These are phyloP conservation scores for Ophiostoma fasciatum DNA, from an alignment of 2,329 filamentous ascomycete species.

Conservation along the genomic window DNA sequence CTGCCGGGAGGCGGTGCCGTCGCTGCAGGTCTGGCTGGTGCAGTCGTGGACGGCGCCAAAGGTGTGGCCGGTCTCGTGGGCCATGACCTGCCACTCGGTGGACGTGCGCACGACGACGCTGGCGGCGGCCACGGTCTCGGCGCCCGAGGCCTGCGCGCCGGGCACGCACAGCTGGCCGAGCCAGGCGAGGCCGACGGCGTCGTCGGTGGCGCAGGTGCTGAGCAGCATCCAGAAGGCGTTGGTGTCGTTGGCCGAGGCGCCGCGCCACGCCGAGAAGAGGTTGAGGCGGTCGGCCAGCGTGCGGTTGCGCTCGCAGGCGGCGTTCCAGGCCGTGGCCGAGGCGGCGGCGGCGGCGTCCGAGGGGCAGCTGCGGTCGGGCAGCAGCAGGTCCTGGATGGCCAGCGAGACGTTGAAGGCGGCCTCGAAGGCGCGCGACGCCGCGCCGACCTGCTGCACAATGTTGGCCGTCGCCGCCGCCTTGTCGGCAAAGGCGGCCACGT, in stretches of 20 bases:
- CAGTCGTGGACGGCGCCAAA: conserved; percentile 97
- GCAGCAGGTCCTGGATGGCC: conserved; percentile 71
- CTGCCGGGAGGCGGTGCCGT: conserved; percentile 36
- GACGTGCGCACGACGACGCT: conserved; percentile 79
- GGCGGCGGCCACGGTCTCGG: conserved; percentile 66
- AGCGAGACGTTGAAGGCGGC: conserved; percentile 88
- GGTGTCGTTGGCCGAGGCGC: conserved; percentile 49
- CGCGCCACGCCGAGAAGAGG: conserved; percentile 80
- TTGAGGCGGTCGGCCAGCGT: conserved; percentile 68
- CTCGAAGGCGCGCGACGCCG: conserved; percentile 78
- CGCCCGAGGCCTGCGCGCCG: conserved; percentile 39
- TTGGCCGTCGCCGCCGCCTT: conserved; percentile 52
- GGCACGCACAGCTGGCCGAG: conserved; percentile 68
- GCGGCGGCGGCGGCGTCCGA: conserved; percentile 42
- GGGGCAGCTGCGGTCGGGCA: conserved; percentile 63
- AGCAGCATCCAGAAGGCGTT: conserved; percentile 93
- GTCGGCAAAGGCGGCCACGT: conserved; percentile 56
- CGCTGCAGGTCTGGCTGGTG: conserved; percentile 47
- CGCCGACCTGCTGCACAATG: conserved; percentile 71
- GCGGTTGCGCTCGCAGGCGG: conserved; percentile 47
- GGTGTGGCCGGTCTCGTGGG: conserved; percentile 86
- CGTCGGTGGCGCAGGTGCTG: conserved; percentile 64
- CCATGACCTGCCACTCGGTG: conserved; percentile 89
- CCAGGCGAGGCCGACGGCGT: conserved; percentile 87
- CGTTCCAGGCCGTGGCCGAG: conserved; percentile 66